Percentiles rank a stretch among this genome's conserved stretches.
Conservation (phyloP, 441 rosid species). For the Eruca vesicaria region DNA sequence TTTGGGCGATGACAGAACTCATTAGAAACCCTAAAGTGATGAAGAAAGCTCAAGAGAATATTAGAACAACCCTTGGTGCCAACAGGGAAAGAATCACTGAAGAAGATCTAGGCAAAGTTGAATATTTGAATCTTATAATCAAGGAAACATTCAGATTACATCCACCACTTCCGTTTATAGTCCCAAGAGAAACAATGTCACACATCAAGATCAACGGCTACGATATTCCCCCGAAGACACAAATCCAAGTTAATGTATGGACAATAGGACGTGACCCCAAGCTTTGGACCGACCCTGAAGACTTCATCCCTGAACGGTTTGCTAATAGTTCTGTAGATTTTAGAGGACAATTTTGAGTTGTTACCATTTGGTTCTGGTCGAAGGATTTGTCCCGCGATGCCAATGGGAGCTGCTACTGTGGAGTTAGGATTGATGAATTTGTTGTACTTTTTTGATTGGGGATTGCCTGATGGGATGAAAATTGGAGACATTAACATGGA, state of each 20-base stretch:
- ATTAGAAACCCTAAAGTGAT: constrained; percentile 34
- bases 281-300: constrained; percentile 46
- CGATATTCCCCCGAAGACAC: constrained; percentile 30
- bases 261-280: constrained; percentile 50
- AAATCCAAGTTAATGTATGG: constrained; percentile 45
- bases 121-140: neutral
- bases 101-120: constrained; percentile 4
- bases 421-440: constrained; percentile 43
- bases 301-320: constrained; percentile 51
- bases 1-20: constrained; percentile 46
- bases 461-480: constrained; percentile 37
- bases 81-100: constrained; percentile 6
- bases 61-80: neutral
- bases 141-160: constrained; percentile 26
- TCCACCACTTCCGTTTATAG: constrained; percentile 28
- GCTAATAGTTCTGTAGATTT: constrained; percentile 36
- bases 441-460: constrained; percentile 40
- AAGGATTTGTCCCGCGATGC: constrained; percentile 42
- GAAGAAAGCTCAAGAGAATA: constrained; percentile 41
- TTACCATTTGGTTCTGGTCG: constrained; percentile 52
- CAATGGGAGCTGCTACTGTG: constrained; percentile 30
- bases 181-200: constrained; percentile 43
- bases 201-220: constrained; percentile 27
- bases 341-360: constrained; percentile 49
- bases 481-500: constrained; percentile 37